Evolutionary conservation across 192 early-diverging fungal genomes (phyloP).

Genomic region (Funneliformis geosporum): DNA sequence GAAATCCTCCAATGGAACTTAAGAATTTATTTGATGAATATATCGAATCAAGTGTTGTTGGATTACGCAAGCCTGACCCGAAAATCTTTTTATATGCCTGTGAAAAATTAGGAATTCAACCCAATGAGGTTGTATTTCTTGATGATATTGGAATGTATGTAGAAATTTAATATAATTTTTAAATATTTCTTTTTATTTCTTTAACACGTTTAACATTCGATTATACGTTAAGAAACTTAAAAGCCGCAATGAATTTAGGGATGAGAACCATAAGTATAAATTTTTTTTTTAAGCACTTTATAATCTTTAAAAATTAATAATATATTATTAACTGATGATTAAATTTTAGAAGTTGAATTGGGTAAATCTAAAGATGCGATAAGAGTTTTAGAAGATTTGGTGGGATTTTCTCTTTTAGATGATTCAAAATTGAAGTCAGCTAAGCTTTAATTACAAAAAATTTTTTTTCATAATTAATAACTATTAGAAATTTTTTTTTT

Average conservation of each 20-base stretch:
- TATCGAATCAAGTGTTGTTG: slow-evolving; percentile 75
- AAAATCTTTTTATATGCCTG: slow-evolving; percentile 72
- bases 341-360: slow-evolving; percentile 47
- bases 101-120: slow-evolving; percentile 64
- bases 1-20: slow-evolving; percentile 42
- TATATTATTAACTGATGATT: background rate
- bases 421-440: background rate
- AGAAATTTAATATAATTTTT: slow-evolving; percentile 3
- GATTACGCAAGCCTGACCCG: slow-evolving; percentile 83
- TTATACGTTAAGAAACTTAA: slow-evolving; percentile 52
- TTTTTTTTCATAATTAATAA: too few species aligned
- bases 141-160: slow-evolving; percentile 78
- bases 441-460: background rate
- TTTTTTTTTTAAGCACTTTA: background rate
- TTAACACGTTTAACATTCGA: background rate
- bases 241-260: slow-evolving; percentile 68
- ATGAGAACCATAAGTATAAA: slow-evolving; percentile 67
- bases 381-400: slow-evolving; percentile 45
- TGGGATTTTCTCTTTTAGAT: slow-evolving; percentile 33
- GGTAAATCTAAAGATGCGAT: slow-evolving; percentile 55
- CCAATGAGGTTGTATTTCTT: slow-evolving; percentile 72
- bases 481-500: too few species aligned
- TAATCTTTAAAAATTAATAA: background rate
- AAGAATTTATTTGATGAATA: slow-evolving; percentile 65
- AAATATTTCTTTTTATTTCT: slow-evolving; percentile 10